phyloP scores from a whole-genome alignment of 192 early-diverging fungal genomes.

The Radiomyces spectabilis region DNA sequence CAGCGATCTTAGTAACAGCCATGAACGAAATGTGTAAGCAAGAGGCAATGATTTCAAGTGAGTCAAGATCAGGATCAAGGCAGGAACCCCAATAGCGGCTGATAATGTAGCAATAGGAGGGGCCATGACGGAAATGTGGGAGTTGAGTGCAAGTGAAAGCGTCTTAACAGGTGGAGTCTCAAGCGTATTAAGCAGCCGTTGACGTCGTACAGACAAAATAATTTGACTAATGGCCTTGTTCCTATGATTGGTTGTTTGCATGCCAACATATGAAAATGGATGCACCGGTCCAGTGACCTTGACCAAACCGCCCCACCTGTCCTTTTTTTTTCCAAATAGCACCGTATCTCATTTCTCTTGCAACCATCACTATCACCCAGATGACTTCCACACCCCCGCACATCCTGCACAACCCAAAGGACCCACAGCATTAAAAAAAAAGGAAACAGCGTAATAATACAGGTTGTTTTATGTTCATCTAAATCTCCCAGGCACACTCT shows the following conservation, averaged over 20 bases:
- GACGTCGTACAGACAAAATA: too few relatives aligned
- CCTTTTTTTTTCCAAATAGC: slow-evolving; percentile 5
- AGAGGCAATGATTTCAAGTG: slow-evolving; percentile 37
- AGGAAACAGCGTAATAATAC: neutral
- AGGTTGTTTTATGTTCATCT: neutral
- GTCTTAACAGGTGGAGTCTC: too few relatives aligned
- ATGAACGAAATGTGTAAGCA: slow-evolving; percentile 35
- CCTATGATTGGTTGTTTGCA: too few relatives aligned
- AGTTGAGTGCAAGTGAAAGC: too few relatives aligned
- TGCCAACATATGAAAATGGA: too few relatives aligned
- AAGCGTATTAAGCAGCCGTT: too few relatives aligned
- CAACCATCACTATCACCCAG: too few relatives aligned
- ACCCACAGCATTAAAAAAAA: neutral
- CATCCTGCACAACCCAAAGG: neutral
- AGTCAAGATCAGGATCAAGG: slow-evolving; percentile 16
- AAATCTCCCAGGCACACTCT: slow-evolving; percentile 9
- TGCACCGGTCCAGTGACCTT: too few relatives aligned
- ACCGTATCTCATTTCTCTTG: too few relatives aligned
- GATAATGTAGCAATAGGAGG: neutral
- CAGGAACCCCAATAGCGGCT: slow-evolving; percentile 1
- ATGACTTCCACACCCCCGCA: neutral
- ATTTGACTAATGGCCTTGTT: too few relatives aligned
- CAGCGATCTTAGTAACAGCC: slow-evolving; percentile 18
- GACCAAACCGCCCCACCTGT: neutral
- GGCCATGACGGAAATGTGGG: neutral